A percentile compares a stretch with the other conserved stretches of the same genome.
Conservation (phyloP, 371 early-diverging fungal genomes). For the Mucor mucedo region DNA sequence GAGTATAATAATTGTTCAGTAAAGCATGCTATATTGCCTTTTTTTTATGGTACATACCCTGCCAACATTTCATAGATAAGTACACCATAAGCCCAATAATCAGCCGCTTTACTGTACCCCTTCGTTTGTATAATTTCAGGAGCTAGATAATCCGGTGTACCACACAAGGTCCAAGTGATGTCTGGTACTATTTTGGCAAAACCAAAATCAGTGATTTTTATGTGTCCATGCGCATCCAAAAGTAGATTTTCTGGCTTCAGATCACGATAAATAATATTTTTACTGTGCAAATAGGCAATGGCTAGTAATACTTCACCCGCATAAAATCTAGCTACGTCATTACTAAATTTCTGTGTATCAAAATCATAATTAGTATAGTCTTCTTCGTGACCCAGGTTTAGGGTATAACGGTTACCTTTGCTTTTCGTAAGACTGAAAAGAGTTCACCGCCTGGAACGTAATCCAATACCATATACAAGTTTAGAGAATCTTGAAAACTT, state of each 20-base stretch:
- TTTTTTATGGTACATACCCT: slow-evolving; percentile 52
- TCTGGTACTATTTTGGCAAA: slow-evolving; percentile 94
- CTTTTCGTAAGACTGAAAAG: slow-evolving; percentile 73
- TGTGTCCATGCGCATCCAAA: slow-evolving; percentile 91
- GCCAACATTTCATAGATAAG: slow-evolving; percentile 92
- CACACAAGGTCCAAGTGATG: slow-evolving; percentile 97
- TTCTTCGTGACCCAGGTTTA: background rate
- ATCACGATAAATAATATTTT: slow-evolving; percentile 93
- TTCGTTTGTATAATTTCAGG: slow-evolving; percentile 92
- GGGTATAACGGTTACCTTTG: slow-evolving; percentile 16
- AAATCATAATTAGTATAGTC: background rate
- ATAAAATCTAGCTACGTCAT: slow-evolving; percentile 86
- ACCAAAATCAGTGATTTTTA: slow-evolving; percentile 99
- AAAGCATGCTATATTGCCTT: too few relatives aligned
- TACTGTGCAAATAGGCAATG: slow-evolving; percentile 88
- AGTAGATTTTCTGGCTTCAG: slow-evolving; percentile 95
- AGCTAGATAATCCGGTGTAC: slow-evolving; percentile 97
- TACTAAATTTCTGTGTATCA: slow-evolving; percentile 71
- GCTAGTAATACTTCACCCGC: slow-evolving; percentile 76
- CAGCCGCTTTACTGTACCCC: slow-evolving; percentile 90
- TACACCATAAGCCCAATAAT: slow-evolving; percentile 94
- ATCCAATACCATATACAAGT: slow-evolving; percentile 93
- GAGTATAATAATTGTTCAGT: background rate
- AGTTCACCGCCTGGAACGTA: slow-evolving; percentile 95
- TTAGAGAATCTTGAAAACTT: slow-evolving; percentile 86